phyloP scores from a whole-genome alignment of 2,329 filamentous ascomycete species.

The Cladophialophora psammophila region DNA sequence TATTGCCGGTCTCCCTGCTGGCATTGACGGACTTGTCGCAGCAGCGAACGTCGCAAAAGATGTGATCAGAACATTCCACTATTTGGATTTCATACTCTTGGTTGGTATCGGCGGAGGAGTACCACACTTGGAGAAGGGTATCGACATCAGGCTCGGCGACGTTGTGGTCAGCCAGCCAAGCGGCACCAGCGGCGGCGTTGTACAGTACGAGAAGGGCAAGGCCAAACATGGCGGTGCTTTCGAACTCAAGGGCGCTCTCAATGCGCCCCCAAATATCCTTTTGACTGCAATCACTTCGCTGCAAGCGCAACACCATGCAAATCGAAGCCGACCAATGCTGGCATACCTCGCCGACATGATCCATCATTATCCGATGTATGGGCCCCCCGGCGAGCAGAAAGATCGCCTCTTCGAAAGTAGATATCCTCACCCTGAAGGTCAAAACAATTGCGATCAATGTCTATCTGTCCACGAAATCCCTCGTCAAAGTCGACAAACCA shows the following conservation, averaged over 20 bases:
- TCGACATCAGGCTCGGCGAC: slow-evolving; percentile 35
- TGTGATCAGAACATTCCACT: slow-evolving; percentile 32
- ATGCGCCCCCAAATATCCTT: slow-evolving; percentile 38
- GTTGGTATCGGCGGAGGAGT: slow-evolving; percentile 40
- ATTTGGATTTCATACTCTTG: slow-evolving; percentile 33
- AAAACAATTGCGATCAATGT: slow-evolving; percentile 14
- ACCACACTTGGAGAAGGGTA: slow-evolving; percentile 28
- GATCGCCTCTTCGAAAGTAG: slow-evolving; percentile 21
- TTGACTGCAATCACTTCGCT: slow-evolving; percentile 34
- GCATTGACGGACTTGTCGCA: slow-evolving; percentile 29
- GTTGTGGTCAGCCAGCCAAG: slow-evolving; percentile 20
- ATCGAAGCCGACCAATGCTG: slow-evolving; percentile 8
- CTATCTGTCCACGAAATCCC: background rate
- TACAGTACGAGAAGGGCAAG: slow-evolving; percentile 42
- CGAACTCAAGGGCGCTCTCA: slow-evolving; percentile 36
- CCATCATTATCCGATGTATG: slow-evolving; percentile 1
- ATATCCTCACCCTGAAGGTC: slow-evolving; percentile 9
- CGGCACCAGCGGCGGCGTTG: slow-evolving; percentile 10
- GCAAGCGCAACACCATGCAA: slow-evolving; percentile 22
- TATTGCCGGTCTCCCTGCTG: slow-evolving; percentile 30
- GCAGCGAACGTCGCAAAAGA: slow-evolving; percentile 38
- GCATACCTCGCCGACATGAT: slow-evolving; percentile 12
- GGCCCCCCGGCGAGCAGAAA: slow-evolving; percentile 1
- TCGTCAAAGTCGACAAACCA: background rate
- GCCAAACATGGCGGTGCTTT: slow-evolving; percentile 34